phyloP scores from a whole-genome alignment of 768 basidiomycete genomes.

The Leucogyrophana mollusca region DNA sequence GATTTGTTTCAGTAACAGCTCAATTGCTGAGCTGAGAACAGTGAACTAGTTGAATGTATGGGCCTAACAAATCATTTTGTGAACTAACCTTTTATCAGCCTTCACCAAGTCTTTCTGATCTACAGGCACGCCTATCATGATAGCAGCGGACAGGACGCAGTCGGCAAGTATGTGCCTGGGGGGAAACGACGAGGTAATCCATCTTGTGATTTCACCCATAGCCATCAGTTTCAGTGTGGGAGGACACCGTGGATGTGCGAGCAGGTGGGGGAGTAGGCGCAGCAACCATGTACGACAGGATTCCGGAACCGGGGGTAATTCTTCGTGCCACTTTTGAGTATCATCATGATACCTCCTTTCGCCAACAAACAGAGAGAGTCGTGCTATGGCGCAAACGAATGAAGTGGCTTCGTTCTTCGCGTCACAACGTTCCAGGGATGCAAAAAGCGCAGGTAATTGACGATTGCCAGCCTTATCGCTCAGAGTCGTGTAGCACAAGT shows the following conservation, averaged over 20 bases:
- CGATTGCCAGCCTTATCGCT: constrained; percentile 2
- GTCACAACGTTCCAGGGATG: not conserved
- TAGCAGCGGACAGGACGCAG: constrained; percentile 7
- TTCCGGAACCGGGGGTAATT: too few species aligned
- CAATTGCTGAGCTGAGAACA: too few species aligned
- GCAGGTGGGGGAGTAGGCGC: not conserved
- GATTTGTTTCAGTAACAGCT: too few species aligned
- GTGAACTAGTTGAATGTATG: too few species aligned
- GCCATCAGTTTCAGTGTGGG: not conserved
- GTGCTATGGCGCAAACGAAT: too few species aligned
- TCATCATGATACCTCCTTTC: too few species aligned
- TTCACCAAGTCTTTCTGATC: constrained; percentile 7
- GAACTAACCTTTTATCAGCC: constrained; percentile 9
- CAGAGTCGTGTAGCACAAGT: not conserved
- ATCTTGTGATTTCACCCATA: too few species aligned
- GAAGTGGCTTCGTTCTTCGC: constrained; percentile 1
- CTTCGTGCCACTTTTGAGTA: too few species aligned
- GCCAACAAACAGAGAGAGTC: too few species aligned
- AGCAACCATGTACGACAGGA: too few species aligned
- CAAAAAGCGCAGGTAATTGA: not conserved
- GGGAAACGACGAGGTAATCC: too few species aligned
- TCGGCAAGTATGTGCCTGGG: constrained; percentile 5
- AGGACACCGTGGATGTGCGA: not conserved
- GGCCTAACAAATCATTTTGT: too few species aligned
- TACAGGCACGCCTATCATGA: constrained; percentile 6